Evolutionary conservation across 2,329 filamentous ascomycete species (phyloP), one percentile per base, ranked within the genome.

Genomic region (Pseudohalonectria lignicola): DNA sequence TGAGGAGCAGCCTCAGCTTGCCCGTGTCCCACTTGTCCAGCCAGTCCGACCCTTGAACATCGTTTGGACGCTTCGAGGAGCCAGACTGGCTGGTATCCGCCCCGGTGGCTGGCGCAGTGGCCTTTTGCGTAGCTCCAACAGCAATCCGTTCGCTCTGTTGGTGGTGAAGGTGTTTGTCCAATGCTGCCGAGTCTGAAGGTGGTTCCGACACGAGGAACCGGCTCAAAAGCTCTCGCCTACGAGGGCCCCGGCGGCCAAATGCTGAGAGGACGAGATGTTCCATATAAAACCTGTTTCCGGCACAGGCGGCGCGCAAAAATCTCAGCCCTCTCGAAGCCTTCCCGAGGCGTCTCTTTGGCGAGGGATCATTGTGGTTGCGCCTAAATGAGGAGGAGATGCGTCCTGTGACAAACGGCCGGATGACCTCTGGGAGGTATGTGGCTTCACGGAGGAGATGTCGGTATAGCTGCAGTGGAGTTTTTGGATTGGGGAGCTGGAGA

Each of bases 371-470:
- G 4, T 45, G 52, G 43, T 65, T 55, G 3, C 54, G 53, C n/a
- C 61, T 62, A 48, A 76, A 79, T 25, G 63, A 62, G 7, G 47
- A 42, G 36, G 58, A 56, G 33, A 78, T 67, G 25, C 59, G 59
- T 6, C 56, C 47, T 33, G 57, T 50, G 38, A 72, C 55, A 39
- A 60, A 65, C 3, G 57, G 52, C 29, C 64, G 66, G 41, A 69
- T 70, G 29, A 67, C 54, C 3, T 62, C 61, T 2, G 74, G 74
- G 3, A 80, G 67, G 49, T 81, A 81, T 20, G 70, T 67, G 29
- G 65, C 60, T 57, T 79, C 74, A 42, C 76, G 73, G 26, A 80
- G 69, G 17, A 80, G 58, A 41, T 73, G 65, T 40, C 76, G 67
- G 53, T 76, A 80, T 34, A 76, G 54, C 46, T 69, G 65, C 12